Conservation (phyloP, 208 protist genomes). For the Leishmania aethiopica region DNA sequence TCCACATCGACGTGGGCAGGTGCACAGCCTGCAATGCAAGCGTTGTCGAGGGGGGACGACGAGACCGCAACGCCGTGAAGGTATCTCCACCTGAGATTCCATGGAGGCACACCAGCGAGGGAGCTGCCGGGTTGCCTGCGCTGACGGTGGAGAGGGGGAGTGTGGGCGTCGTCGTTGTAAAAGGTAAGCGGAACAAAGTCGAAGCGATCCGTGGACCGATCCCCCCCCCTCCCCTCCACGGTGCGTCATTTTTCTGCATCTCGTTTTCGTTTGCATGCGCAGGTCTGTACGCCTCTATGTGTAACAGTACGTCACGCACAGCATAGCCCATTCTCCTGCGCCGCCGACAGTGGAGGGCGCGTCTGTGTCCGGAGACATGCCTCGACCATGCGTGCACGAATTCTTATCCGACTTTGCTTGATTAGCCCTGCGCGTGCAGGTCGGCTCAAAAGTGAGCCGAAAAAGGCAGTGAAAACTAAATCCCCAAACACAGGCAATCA, state of each 20-base stretch:
- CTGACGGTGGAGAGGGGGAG: not conserved
- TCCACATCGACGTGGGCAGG: not conserved
- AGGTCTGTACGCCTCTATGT: too few relatives aligned
- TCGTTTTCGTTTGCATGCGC: too few relatives aligned
- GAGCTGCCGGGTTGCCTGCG: not conserved
- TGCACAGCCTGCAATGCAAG: not conserved
- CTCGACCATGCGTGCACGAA: too few relatives aligned
- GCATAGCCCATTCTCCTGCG: too few relatives aligned
- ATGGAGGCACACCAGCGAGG: not conserved
- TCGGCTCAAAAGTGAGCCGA: not conserved
- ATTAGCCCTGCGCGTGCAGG: too few relatives aligned
- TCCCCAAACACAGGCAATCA: not conserved
- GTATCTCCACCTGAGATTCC: not conserved
- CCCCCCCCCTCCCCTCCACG: too few relatives aligned
- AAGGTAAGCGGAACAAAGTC: not conserved
- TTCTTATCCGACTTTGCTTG: too few relatives aligned
- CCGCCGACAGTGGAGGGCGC: too few relatives aligned
- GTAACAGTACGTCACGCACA: too few relatives aligned
- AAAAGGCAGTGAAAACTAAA: not conserved
- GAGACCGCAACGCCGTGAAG: not conserved
- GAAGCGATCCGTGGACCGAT: not conserved
- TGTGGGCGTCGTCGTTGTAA: not conserved
- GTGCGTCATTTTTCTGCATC: too few relatives aligned
- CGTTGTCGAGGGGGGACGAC: not conserved
- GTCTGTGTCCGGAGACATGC: too few relatives aligned